A percentile compares a stretch with the other conserved stretches of the same genome.
Conservation (phyloP, 176 grass and related monocot genomes). For the Miscanthus lutarioriparius region DNA sequence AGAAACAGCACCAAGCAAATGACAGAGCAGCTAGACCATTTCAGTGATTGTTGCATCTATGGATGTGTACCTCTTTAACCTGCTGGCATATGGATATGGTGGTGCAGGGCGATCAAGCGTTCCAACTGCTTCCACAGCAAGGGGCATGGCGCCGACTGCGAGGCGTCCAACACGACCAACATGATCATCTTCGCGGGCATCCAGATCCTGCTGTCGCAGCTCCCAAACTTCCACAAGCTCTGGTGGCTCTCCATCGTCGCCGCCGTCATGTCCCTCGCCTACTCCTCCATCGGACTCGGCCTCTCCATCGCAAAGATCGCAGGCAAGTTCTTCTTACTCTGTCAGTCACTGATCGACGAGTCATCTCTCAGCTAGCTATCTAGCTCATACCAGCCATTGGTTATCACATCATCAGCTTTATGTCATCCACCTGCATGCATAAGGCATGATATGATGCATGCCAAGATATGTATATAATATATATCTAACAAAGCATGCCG, state of each 20-base stretch:
- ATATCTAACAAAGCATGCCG: no score
- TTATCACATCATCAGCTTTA: no score
- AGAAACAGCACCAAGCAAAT: neutral
- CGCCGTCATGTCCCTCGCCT: constrained; percentile 81
- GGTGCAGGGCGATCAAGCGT: constrained; percentile 57
- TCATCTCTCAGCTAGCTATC: no score
- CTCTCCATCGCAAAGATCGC: constrained; percentile 85
- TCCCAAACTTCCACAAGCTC: constrained; percentile 90
- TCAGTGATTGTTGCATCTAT: neutral
- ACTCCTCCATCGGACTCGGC: constrained; percentile 80
- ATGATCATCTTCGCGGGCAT: constrained; percentile 80
- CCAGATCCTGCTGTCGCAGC: constrained; percentile 76
- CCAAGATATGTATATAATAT: neutral
- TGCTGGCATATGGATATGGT: no score
- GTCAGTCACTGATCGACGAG: neutral
- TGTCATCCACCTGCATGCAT: no score
- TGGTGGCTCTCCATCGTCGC: constrained; percentile 93
- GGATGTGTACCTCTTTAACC: no score
- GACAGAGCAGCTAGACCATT: neutral
- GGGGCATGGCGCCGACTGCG: constrained; percentile 47
- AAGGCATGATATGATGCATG: no score
- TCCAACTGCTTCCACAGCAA: constrained; percentile 81
- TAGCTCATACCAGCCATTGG: no score
- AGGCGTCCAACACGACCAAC: constrained; percentile 50
- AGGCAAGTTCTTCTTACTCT: constrained; percentile 23